Base-by-base conservation (phyloP, 495 filamentous ascomycete genomes). In the Penicillium tannophilum region DNA sequence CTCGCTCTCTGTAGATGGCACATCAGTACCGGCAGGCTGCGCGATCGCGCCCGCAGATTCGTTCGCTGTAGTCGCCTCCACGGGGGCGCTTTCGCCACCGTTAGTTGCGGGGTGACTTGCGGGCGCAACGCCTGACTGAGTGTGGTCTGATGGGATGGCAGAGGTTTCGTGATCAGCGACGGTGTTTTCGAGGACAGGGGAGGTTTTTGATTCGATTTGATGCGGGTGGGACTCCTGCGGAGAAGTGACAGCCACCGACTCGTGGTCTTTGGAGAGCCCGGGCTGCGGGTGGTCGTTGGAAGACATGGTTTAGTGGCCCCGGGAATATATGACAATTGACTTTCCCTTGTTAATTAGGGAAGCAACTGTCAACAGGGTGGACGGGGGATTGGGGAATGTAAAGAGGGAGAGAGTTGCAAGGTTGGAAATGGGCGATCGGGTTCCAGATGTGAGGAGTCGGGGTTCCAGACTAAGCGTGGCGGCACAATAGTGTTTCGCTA, bases 1-100 rank as follows among this genome's bases (percentile, higher is more conserved):
- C 2, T 72, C 63, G 23, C 72, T 70, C 23, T 65, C 61, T 60
- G 71, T 73, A 51, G 70, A 52, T 0, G 69, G 46, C 33, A 62
- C 12, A 39, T 65, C 65, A 7, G 62, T 46, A 17, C 61, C 28
- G 16, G 63, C 44, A 9, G 56, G 33, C 35, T 62, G 63, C 24
- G 58, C 61, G 59, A 62, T 54, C 33, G 60, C 45, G 30, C 59
- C 47, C 14, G 59, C 42, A 20, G 60, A 54, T 33, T 69, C 67
- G 31, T 47, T 63, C 14, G 61, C 59, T 3, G 64, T 54, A 41
- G 61, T 52, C 16, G 54, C 59, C 44, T 41, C 63, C 57, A 66
- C 63, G 55, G 66, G 60, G 42, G 65, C 60, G 48, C 55, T 66
- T 61, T 73, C 66, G 63, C 54, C 63, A 66, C 66, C 57, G 45